Percentiles rank a stretch among this genome's conserved stretches.
phyloP scores from a whole-genome alignment of 306 rosid species.

The Cucurbita moschata region DNA sequence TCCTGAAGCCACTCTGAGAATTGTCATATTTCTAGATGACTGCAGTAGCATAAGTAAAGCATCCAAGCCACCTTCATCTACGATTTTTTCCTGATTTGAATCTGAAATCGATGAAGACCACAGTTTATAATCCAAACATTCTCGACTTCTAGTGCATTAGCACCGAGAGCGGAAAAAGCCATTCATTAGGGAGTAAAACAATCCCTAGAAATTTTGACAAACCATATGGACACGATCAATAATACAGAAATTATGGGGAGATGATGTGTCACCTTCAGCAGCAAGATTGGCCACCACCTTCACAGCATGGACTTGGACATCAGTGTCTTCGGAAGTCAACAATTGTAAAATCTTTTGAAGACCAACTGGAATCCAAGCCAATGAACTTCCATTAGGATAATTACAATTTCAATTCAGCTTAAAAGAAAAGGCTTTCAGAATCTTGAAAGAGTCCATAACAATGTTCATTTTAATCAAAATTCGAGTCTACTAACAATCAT shows the following conservation, averaged over 20 bases:
- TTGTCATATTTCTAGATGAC: slow-evolving; percentile 41
- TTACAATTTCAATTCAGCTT: background rate
- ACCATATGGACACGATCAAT: background rate
- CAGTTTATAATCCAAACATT: background rate
- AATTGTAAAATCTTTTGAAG: slow-evolving; percentile 45
- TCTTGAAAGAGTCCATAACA: background rate
- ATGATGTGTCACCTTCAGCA: slow-evolving; percentile 43
- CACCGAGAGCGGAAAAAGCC: background rate
- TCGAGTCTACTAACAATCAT: background rate
- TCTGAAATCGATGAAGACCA: slow-evolving; percentile 22
- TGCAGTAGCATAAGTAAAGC: slow-evolving; percentile 42
- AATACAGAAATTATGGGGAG: background rate
- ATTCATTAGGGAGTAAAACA: background rate
- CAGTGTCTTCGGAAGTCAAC: slow-evolving; percentile 41
- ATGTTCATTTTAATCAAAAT: background rate
- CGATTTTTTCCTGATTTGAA: slow-evolving; percentile 46
- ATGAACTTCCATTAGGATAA: slow-evolving; percentile 5
- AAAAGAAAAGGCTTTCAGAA: background rate
- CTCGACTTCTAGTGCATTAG: background rate
- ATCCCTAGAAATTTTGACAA: background rate
- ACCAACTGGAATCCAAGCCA: slow-evolving; percentile 35
- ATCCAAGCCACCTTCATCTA: slow-evolving; percentile 61
- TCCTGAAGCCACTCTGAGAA: slow-evolving; percentile 62
- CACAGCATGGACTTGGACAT: slow-evolving; percentile 54
- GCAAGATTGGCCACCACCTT: slow-evolving; percentile 75